Evolutionary conservation across 148 eudicot genomes (phyloP).

Genomic region (Simmondsia chinensis): DNA sequence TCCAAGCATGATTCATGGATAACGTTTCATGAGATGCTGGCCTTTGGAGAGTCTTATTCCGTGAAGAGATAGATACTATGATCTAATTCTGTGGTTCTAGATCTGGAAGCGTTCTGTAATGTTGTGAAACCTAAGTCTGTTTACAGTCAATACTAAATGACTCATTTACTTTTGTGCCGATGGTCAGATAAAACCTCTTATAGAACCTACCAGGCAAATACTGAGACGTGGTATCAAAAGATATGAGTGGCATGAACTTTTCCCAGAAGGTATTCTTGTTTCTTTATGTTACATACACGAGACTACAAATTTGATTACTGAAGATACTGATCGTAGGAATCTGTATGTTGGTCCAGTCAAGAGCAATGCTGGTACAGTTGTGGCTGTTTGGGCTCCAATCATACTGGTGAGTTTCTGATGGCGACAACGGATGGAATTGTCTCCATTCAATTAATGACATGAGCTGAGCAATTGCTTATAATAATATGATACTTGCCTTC

Average conservation of each 20-base stretch:
- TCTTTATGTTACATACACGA: background rate
- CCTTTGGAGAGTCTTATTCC: too few species aligned
- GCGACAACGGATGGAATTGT: too few species aligned
- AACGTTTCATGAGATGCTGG: too few species aligned
- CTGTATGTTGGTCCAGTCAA: conserved; percentile 40
- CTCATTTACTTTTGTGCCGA: conserved; percentile 1
- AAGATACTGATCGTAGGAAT: conserved; percentile 14
- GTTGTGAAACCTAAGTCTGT: too few species aligned
- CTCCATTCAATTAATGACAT: too few species aligned
- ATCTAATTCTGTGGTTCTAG: too few species aligned
- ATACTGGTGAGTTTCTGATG: conserved; percentile 60
- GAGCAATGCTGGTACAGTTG: conserved; percentile 80
- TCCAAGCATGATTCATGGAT: too few species aligned
- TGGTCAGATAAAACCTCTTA: conserved; percentile 90
- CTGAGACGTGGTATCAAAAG: conserved; percentile 58
- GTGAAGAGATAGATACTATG: too few species aligned
- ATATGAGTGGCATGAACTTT: conserved; percentile 77
- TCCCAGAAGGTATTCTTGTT: conserved; percentile 59
- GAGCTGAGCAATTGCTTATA: too few species aligned
- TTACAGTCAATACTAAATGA: too few species aligned
- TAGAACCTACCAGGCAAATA: conserved; percentile 77
- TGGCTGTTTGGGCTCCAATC: conserved; percentile 94
- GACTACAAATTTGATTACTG: conserved; percentile 3
- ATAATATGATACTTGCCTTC: too few species aligned
- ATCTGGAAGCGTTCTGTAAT: too few species aligned